A percentile compares a stretch with the other conserved stretches of the same genome.
Conservation (phyloP, 2,329 filamentous ascomycete species). For the Diaporthe sp. region DNA sequence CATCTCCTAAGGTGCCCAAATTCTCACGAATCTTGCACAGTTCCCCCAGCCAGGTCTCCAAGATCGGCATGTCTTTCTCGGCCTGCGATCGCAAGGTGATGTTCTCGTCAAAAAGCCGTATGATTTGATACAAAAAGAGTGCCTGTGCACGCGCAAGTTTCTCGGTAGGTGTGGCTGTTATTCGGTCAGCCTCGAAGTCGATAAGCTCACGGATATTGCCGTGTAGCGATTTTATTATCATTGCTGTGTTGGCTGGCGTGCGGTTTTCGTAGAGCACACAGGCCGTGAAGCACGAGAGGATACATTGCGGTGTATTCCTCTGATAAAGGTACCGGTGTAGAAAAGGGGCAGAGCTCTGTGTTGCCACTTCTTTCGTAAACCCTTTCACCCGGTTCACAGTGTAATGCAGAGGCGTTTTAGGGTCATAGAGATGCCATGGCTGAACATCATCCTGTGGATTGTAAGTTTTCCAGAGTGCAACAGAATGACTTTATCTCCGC, state of each 20-base stretch:
- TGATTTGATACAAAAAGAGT: conserved; percentile 4
- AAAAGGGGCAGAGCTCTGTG: not conserved
- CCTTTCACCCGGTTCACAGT: not conserved
- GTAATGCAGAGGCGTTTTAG: not conserved
- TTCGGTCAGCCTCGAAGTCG: not conserved
- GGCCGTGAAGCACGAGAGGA: conserved; percentile 49
- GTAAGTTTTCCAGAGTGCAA: not conserved
- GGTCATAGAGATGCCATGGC: conserved; percentile 18
- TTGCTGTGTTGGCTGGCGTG: conserved; percentile 47
- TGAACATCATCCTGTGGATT: not conserved
- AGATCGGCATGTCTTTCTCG: not conserved
- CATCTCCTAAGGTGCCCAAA: conserved; percentile 27
- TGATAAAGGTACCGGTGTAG: conserved; percentile 2
- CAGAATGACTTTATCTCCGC: no score
- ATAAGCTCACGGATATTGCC: not conserved
- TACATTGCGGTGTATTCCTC: not conserved
- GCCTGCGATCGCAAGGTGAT: conserved; percentile 15
- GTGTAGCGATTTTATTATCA: conserved; percentile 48
- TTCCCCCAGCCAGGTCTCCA: conserved; percentile 1
- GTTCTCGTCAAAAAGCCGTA: not conserved
- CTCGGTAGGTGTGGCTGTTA: not conserved
- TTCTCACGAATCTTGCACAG: conserved; percentile 22
- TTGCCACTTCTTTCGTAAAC: not conserved
- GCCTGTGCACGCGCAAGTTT: conserved; percentile 3
- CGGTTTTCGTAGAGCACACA: conserved; percentile 49